These are phyloP conservation scores for Magnolia kwangsiensis DNA, from an alignment of 164 flowering plant species.

Conservation along the genomic window DNA sequence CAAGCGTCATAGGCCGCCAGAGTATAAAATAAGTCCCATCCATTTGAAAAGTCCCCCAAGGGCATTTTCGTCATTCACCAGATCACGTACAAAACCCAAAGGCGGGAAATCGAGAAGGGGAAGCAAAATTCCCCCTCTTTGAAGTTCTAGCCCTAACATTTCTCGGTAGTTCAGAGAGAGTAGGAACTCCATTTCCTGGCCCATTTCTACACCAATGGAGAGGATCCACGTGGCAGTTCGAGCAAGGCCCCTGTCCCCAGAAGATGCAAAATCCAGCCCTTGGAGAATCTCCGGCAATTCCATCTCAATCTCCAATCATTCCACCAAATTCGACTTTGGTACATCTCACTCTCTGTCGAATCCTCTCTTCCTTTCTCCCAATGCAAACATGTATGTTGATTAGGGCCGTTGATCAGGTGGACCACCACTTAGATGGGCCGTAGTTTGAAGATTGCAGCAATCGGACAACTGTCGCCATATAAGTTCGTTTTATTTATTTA, in stretches of 20 bases:
- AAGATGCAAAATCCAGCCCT: conserved; percentile 71
- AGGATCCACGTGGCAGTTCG: conserved; percentile 82
- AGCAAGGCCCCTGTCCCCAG: conserved; percentile 71
- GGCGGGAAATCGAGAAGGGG: background rate
- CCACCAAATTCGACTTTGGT: conserved; percentile 83
- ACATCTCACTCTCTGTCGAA: background rate
- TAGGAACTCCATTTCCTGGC: background rate
- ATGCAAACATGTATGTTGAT: no score
- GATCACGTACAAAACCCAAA: background rate
- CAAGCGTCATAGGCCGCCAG: no score
- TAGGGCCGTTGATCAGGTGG: background rate
- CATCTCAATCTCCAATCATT: conserved; percentile 45
- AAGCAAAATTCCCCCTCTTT: background rate
- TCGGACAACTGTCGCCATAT: no score
- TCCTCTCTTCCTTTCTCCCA: background rate
- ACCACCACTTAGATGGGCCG: background rate
- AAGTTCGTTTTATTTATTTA: no score
- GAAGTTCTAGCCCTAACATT: background rate
- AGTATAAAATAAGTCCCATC: background rate
- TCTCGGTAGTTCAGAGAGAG: background rate
- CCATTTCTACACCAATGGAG: conserved; percentile 45
- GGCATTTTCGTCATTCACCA: background rate
- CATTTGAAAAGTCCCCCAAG: background rate
- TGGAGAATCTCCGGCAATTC: conserved; percentile 79
- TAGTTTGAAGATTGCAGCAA: no score